A percentile compares a stretch with the other conserved stretches of the same genome.
Evolutionary conservation across 2,329 filamentous ascomycete species (phyloP).

Genomic region (Curvularia sp.): DNA sequence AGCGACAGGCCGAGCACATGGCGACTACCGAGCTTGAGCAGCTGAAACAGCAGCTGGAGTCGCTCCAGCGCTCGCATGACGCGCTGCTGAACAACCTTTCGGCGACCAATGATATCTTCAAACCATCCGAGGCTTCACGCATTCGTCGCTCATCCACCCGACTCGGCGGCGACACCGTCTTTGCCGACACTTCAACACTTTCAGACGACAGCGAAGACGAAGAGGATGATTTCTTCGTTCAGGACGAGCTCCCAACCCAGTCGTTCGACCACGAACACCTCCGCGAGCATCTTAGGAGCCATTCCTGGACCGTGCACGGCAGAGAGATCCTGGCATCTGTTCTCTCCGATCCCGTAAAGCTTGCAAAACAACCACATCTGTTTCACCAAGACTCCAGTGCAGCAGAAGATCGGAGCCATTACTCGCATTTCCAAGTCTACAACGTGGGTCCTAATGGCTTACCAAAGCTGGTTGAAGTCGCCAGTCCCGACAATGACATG

Average conservation of each 20-base stretch:
- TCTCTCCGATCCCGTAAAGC: conserved; percentile 53
- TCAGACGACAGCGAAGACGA: conserved; percentile 48
- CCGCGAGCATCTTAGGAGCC: conserved; percentile 54
- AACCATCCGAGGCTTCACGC: conserved; percentile 32
- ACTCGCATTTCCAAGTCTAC: conserved; percentile 65
- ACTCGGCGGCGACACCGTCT: conserved; percentile 36
- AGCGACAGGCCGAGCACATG: conserved; percentile 25
- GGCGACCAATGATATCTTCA: conserved; percentile 38
- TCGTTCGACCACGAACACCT: conserved; percentile 56
- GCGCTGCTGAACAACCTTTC: conserved; percentile 40
- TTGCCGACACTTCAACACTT: conserved; percentile 46
- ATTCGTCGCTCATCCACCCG: conserved; percentile 34
- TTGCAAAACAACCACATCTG: conserved; percentile 55
- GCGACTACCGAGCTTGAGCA: conserved; percentile 40
- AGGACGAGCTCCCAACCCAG: conserved; percentile 50
- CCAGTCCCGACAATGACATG: conserved; percentile 44
- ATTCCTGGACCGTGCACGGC: conserved; percentile 54
- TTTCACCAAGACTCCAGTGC: conserved; percentile 53
- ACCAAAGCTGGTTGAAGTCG: conserved; percentile 50
- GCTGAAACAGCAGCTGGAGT: conserved; percentile 44
- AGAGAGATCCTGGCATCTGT: conserved; percentile 53
- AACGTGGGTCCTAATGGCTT: conserved; percentile 60
- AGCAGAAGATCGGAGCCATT: conserved; percentile 53
- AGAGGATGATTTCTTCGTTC: conserved; percentile 50
- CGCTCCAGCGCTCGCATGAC: conserved; percentile 45